Base-by-base conservation (phyloP, 768 basidiomycete species). In the Podaxis sp. region DNA sequence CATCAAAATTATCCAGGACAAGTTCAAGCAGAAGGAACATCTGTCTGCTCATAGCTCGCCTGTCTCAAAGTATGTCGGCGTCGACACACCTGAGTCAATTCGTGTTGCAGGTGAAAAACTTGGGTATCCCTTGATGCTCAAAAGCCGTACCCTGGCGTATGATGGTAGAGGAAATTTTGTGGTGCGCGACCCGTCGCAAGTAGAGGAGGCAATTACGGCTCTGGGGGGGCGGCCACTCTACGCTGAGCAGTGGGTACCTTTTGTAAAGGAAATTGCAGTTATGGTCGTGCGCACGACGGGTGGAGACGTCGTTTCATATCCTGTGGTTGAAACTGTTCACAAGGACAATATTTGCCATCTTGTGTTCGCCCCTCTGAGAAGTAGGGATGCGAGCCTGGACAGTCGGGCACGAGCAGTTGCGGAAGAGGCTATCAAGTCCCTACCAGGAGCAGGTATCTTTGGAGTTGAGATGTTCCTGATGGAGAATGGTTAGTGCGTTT, bases 401-500 rank as follows among this genome's bases (percentile, higher is more conserved):
- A 73, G 73, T 7, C 79, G 84, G 51, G 96, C 94, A 15, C 85
- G 86, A 63, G 69, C 71, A 3, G 76, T 96, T 36, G 97, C 96
- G 0, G 93, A 96, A 74, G 77, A 80, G 38, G 94, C 96, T 0
- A 83, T 98, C 24, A 83, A 77, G 63, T 85, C 88, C 6, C 83
- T 98, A 40, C 75, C 85, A 17, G 96, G 96, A 2, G 96, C 95
- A 8, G 97, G 97, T 11, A 85, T 98, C 25, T 98, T 97, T 76
- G 97, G 96, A 1, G 96, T 99, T 0, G 97, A 99, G 74, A 94
- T 98, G 94, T 99, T 99, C 77, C 79, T 98, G 46, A 83, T 96
- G 84, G 77, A 82, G 29, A 85, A 96, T 70, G 95, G 96, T 94
- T 67, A 51, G 83, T 71, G 13, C n/a, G 11, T 52, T 52, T 54